phyloP scores from a whole-genome alignment of 2,329 filamentous ascomycete genomes.

The Pyrenophora tritici-repentis region DNA sequence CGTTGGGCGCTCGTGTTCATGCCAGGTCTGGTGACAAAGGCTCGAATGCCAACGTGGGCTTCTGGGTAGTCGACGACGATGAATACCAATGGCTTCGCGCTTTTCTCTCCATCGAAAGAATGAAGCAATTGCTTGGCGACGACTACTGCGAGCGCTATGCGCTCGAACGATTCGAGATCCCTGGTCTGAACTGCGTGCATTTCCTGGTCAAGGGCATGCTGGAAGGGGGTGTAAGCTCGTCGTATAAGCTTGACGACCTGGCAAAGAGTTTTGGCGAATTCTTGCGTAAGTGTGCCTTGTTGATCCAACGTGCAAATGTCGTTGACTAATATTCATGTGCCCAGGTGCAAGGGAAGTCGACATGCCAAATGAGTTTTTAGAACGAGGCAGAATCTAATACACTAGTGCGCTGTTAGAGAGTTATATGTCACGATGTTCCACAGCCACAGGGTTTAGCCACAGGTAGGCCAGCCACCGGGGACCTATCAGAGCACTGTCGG shows the following conservation, averaged over 20 bases:
- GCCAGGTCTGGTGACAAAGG: conserved; percentile 51
- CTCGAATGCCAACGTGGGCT: conserved; percentile 43
- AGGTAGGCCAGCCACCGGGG: no score
- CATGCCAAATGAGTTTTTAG: no score
- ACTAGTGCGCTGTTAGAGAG: no score
- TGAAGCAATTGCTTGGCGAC: conserved; percentile 36
- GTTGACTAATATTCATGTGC: no score
- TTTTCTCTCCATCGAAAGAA: conserved; percentile 30
- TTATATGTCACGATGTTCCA: no score
- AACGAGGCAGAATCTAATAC: no score
- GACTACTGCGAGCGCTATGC: conserved; percentile 31
- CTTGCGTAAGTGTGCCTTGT: no score
- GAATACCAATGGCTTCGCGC: conserved; percentile 41
- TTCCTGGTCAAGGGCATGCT: conserved; percentile 48
- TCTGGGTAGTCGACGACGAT: conserved; percentile 38
- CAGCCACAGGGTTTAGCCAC: no score
- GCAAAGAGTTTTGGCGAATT: conserved; percentile 58
- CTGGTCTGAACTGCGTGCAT: conserved; percentile 39
- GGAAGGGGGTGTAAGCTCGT: conserved; percentile 54
- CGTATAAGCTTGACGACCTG: conserved; percentile 54
- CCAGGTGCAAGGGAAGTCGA: no score
- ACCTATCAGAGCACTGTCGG: no score
- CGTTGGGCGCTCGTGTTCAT: conserved; percentile 51
- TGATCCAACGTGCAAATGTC: no score
- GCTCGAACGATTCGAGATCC: conserved; percentile 42